Evolutionary conservation across 805 yeast species (phyloP).

Genomic region (Priceomyces carsonii): DNA sequence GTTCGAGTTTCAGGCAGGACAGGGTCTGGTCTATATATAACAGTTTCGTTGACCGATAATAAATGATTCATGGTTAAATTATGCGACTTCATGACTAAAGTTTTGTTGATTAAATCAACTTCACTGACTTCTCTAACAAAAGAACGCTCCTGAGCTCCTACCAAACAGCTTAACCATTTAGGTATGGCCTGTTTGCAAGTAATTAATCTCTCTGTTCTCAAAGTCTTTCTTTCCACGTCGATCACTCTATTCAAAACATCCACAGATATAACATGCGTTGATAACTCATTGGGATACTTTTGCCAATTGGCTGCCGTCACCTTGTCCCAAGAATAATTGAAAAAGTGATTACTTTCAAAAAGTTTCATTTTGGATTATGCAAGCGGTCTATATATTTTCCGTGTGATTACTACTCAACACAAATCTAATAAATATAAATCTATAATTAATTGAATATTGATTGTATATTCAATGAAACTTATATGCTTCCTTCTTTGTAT

Average conservation of each 20-base stretch:
- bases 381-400: background rate
- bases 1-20: slow-evolving; percentile 53
- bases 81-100: slow-evolving; percentile 78
- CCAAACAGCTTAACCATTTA: slow-evolving; percentile 67
- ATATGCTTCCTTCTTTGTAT: too few relatives aligned
- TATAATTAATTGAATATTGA: too few relatives aligned
- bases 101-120: slow-evolving; percentile 65
- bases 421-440: background rate
- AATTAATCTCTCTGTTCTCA: slow-evolving; percentile 83
- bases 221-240: slow-evolving; percentile 42
- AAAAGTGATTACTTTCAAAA: slow-evolving; percentile 67
- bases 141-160: slow-evolving; percentile 72
- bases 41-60: slow-evolving; percentile 82
- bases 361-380: slow-evolving; percentile 60
- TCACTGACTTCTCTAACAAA: slow-evolving; percentile 88
- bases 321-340: slow-evolving; percentile 88
- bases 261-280: slow-evolving; percentile 92
- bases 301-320: slow-evolving; percentile 97
- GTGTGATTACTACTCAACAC: background rate
- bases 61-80: slow-evolving; percentile 80
- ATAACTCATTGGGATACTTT: slow-evolving; percentile 92
- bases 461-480: too few relatives aligned
- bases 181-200: slow-evolving; percentile 90
- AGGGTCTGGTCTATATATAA: slow-evolving; percentile 73
- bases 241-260: slow-evolving; percentile 80